phyloP scores from a whole-genome alignment of 441 rosid genomes.

The Erodium texanum region DNA sequence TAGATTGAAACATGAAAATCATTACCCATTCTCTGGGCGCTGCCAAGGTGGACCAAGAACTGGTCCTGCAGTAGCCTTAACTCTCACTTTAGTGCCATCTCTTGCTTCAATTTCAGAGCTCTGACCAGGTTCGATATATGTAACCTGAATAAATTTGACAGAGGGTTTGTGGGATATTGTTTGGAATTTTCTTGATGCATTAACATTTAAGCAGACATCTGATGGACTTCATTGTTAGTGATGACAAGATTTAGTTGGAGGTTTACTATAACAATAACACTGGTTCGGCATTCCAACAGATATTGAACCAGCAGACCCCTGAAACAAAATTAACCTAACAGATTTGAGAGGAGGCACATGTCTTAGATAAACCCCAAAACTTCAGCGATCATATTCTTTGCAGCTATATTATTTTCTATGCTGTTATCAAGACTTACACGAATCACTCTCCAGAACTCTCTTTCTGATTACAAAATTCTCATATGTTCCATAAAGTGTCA shows the following conservation, averaged over 20 bases:
- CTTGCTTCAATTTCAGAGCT: conserved; percentile 39
- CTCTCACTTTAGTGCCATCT: conserved; percentile 42
- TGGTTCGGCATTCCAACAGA: neutral
- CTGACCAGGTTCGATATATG: conserved; percentile 70
- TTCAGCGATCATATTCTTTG: neutral
- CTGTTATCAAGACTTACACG: neutral
- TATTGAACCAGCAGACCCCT: neutral
- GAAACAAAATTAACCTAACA: neutral
- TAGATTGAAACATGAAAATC: conserved; percentile 7
- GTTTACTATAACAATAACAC: neutral
- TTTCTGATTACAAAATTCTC: too few relatives aligned
- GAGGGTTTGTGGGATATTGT: conserved; percentile 12
- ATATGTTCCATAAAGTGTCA: too few relatives aligned
- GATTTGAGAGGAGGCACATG: neutral
- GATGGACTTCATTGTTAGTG: neutral
- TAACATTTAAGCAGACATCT: neutral
- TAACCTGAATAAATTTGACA: conserved; percentile 40
- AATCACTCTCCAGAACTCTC: neutral
- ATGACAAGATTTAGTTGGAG: neutral
- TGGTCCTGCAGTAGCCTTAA: conserved; percentile 77
- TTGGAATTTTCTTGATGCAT: neutral
- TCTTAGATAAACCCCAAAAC: neutral
- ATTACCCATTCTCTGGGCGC: conserved; percentile 86
- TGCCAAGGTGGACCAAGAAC: conserved; percentile 97
- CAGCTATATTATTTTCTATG: neutral